Evolutionary conservation across 192 early-diverging fungal genomes (phyloP), one percentile per base, ranked within the genome.

Genomic region (Entophlyctis helioformis): DNA sequence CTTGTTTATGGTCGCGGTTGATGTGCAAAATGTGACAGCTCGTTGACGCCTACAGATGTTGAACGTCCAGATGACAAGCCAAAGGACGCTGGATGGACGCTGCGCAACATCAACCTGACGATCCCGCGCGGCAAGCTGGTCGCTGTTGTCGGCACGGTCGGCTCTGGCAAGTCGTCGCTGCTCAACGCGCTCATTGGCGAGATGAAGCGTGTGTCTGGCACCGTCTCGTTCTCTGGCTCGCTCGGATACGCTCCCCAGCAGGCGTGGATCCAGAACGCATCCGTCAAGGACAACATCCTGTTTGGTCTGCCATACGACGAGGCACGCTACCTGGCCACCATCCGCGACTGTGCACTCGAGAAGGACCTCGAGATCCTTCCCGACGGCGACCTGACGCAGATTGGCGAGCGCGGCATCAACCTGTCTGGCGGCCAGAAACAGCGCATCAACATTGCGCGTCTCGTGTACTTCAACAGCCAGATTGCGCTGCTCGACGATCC

Each of bases 401-500:
- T 76, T 43, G 73, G 69, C 9, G 73, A 76, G 39, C 53, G 64
- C 19, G 73, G 73, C 1, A 62, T 69, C 43, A 76, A 69, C 37
- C 39, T 76, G 19, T 64, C 60, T 9, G 67, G 66, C 16, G 90
- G 89, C 0, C 93, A 96, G 68, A 85, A 85, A 41, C 82, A 87
- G 35, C 68, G 90, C 0, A 67, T 95, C 44, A 81, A 82, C 26
- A 50, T 95, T 16, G 90, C 90, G 0, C 70, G 93, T 6, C 66
- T 83, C 0, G 63, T 87, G 0, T 91, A 95, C 60, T 67, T 57
- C 12, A 65, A 81, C 44, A 64, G 80, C 6, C 86, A 89, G 28
- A 81, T 91, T 42, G 72, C 85, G 8, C 57, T 92, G 0, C 49
- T 93, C 2, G 89, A 92, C 47, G 91, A 93, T 39, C 87, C 87